phyloP scores from a whole-genome alignment of 306 rosid genomes.

The Canavalia ensiformis region DNA sequence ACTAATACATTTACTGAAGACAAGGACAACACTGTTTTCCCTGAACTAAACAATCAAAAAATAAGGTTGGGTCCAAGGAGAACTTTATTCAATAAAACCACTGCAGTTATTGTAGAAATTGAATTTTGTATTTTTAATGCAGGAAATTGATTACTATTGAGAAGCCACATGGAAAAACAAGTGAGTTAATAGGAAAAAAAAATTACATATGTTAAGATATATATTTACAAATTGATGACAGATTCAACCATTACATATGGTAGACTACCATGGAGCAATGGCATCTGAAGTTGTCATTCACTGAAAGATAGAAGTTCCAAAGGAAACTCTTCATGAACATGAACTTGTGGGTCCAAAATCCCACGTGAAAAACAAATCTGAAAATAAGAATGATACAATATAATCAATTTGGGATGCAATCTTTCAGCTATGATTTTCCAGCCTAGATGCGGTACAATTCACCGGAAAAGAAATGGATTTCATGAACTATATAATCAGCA shows the following conservation, averaged over 20 bases:
- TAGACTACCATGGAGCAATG: slow-evolving; percentile 33
- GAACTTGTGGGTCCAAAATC: slow-evolving; percentile 19
- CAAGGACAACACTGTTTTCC: neutral
- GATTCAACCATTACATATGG: slow-evolving; percentile 45
- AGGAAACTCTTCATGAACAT: slow-evolving; percentile 30
- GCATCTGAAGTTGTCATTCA: slow-evolving; percentile 42
- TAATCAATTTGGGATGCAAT: neutral
- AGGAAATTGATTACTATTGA: slow-evolving; percentile 15
- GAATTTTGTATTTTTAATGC: slow-evolving; percentile 22
- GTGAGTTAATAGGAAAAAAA: neutral
- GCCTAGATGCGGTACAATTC: neutral
- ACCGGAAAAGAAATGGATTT: slow-evolving; percentile 14
- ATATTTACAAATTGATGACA: slow-evolving; percentile 20
- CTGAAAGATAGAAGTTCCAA: slow-evolving; percentile 30
- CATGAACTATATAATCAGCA: slow-evolving; percentile 16
- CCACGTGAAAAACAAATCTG: slow-evolving; percentile 38
- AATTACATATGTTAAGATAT: neutral
- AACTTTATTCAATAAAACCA: neutral
- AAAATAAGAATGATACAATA: slow-evolving; percentile 17
- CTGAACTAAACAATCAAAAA: neutral
- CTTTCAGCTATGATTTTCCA: slow-evolving; percentile 12
- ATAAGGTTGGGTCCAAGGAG: neutral
- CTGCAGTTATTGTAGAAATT: neutral
- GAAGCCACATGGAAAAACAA: slow-evolving; percentile 6
- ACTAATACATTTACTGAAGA: neutral